Evolutionary conservation across 31 red algal genomes (phyloP), one percentile per base, ranked within the genome.

Genomic region (Asparagopsis taxiformis): DNA sequence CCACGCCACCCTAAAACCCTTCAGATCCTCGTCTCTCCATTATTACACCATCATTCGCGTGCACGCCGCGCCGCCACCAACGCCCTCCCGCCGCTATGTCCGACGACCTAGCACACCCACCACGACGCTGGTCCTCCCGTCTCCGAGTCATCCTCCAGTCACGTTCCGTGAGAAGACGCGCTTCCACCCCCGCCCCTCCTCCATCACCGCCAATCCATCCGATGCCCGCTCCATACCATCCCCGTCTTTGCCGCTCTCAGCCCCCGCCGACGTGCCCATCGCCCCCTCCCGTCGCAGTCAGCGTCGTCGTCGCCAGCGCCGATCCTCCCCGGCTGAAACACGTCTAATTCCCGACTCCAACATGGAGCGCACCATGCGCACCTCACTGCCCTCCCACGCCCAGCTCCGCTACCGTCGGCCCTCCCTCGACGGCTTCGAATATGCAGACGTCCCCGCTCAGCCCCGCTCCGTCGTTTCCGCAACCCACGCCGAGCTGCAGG

Each of bases 401-500:
- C 46, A 41, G 46, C 46, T 61, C 10, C 71, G 55, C 3, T 62
- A 59, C 55, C 30, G 36, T 26, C 30, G 71, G 24, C 37, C 56
- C 21, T 53, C 59, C 33, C 31, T 24, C n/a, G 71, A 44, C 17
- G 53, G 46, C 55, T 30, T 58, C n/a, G n/a, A n/a, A n/a, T n/a
- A n/a, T 60, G 34, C n/a, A n/a, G 51, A 59, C 15, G 51, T 46
- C 20, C 43, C 24, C 29, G 23, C 31, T 21, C 54, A 59, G 17
- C n/a, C 54, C 10, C 53, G 13, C 37, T 31, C 32, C 4, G 7
- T 69, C 17, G 51, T 81, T 23, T 69, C 39, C 24, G 68, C 77
- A 24, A 38, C 50, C 8, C 64, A 70, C 3, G 77, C 77, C 2
- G 77, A 81, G 28, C 6, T 79, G 21, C 48, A 77, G n/a, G 58